phyloP scores from a whole-genome alignment of 1,284 basidiomycete genomes.

The Irpex rosettiformis region DNA sequence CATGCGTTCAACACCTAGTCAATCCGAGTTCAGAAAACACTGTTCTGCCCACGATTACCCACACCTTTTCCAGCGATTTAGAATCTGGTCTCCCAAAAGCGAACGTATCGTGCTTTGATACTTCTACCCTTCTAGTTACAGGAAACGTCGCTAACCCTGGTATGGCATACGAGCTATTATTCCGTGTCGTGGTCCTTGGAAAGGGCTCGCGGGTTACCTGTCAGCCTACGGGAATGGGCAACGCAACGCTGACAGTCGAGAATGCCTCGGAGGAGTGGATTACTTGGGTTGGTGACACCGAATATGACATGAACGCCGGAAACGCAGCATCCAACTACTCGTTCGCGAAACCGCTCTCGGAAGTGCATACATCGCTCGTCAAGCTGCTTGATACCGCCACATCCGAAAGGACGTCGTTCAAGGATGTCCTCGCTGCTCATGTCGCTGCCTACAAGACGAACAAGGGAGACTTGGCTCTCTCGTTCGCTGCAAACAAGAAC shows the following conservation, averaged over 20 bases:
- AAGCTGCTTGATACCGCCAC: conserved; percentile 34
- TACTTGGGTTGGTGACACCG: conserved; percentile 68
- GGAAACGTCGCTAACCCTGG: conserved; percentile 51
- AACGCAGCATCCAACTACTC: conserved; percentile 51
- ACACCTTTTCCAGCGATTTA: conserved; percentile 46
- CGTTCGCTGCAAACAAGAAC: conserved; percentile 55
- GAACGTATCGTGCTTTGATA: conserved; percentile 57
- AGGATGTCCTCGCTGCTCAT: conserved; percentile 41
- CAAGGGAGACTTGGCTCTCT: conserved; percentile 49
- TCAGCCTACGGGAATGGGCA: conserved; percentile 27
- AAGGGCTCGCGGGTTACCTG: conserved; percentile 27
- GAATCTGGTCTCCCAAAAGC: conserved; percentile 51
- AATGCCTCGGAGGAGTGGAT: conserved; percentile 52
- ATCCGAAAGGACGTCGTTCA: conserved; percentile 27
- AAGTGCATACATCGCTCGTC: conserved; percentile 51
- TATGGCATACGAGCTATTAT: conserved; percentile 69
- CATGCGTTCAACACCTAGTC: conserved; percentile 54
- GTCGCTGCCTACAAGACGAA: conserved; percentile 44
- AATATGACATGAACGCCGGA: conserved; percentile 62
- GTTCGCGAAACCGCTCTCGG: conserved; percentile 47
- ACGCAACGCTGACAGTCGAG: conserved; percentile 52
- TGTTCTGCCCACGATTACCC: conserved; percentile 38
- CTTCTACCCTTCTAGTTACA: conserved; percentile 51
- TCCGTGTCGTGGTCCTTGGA: conserved; percentile 36
- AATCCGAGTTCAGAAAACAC: conserved; percentile 23